Base-by-base conservation (phyloP, 352 stramenopile genomes). In the Achlya hypogyna region DNA sequence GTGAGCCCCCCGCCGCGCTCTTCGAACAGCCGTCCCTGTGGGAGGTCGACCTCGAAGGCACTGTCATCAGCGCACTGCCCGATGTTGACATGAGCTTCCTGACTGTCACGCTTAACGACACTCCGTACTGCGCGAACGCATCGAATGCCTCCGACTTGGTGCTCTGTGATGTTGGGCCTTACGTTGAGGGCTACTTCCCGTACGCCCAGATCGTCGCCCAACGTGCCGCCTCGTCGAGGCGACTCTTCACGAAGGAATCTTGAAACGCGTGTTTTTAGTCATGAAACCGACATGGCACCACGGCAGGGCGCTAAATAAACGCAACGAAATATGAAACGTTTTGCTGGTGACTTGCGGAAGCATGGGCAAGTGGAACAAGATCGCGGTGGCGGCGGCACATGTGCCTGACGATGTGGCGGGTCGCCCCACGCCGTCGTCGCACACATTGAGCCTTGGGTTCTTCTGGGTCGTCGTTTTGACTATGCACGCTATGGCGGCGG, bases 281-380 rank as follows among this genome's bases (percentile, higher is more conserved):
- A n/a, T n/a, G n/a, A n/a, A n/a, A n/a, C n/a, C n/a, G n/a, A n/a
- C n/a, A n/a, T n/a, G n/a, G n/a, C n/a, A n/a, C n/a, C n/a, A n/a
- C n/a, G n/a, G n/a, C n/a, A n/a, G n/a, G n/a, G n/a, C n/a, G n/a
- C n/a, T n/a, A n/a, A n/a, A n/a, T n/a, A n/a, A n/a, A 49, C 22
- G 18, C 22, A 49, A 49, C 18, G 42, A 20, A 49, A 20, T 49
- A 22, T 49, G 22, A 20, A 20, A 49, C 42, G 42, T 49, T 49
- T 49, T 49, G 42, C 22, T 49, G 22, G 18, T 22, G 18, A 49
- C 22, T 22, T 49, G 18, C 42, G 22, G 22, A 18, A 49, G 42
- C 12, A 56, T 56, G 49, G 31, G 14, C 31, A 56, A 56, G 31
- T 31, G 25, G 49, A 56, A 56, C 49, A 56, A 56, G 49, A n/a